Conservation (phyloP, 2,329 filamentous ascomycete genomes). For the Fusarium setosum region DNA sequence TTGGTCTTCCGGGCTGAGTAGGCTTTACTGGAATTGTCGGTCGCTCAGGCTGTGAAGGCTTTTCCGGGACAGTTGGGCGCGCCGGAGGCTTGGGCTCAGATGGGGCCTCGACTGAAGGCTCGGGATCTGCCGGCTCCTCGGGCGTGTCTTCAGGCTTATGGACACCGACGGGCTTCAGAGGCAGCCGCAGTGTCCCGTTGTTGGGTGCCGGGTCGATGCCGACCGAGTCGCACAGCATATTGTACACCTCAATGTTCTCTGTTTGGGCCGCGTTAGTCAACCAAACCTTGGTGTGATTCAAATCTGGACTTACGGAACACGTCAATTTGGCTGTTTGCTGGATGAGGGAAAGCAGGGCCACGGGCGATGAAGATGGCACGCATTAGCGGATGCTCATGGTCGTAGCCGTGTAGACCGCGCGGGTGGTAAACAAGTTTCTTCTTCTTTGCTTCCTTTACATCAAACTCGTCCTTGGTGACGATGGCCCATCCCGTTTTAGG, state of each 20-base stretch:
- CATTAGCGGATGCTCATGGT: slow-evolving; percentile 95
- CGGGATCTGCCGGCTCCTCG: slow-evolving; percentile 66
- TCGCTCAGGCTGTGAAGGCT: slow-evolving; percentile 26
- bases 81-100: slow-evolving; percentile 26
- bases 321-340: slow-evolving; percentile 81
- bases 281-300: background rate
- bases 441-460: slow-evolving; percentile 72
- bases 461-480: slow-evolving; percentile 82
- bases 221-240: slow-evolving; percentile 90
- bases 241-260: slow-evolving; percentile 97
- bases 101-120: slow-evolving; percentile 34
- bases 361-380: slow-evolving; percentile 93
- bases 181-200: slow-evolving; percentile 86
- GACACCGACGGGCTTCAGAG: slow-evolving; percentile 71
- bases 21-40: slow-evolving; percentile 30
- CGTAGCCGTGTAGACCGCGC: slow-evolving; percentile 90
- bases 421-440: slow-evolving; percentile 80
- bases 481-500: slow-evolving; percentile 95
- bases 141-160: slow-evolving; percentile 65
- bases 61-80: slow-evolving; percentile 35
- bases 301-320: slow-evolving; percentile 79
- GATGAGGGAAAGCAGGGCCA: slow-evolving; percentile 91
- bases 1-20: slow-evolving; percentile 23
- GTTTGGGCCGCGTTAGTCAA: slow-evolving; percentile 62
- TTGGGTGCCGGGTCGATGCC: slow-evolving; percentile 80